Conservation (phyloP, 352 stramenopile genomes). For the Globisporangium perplexum region DNA sequence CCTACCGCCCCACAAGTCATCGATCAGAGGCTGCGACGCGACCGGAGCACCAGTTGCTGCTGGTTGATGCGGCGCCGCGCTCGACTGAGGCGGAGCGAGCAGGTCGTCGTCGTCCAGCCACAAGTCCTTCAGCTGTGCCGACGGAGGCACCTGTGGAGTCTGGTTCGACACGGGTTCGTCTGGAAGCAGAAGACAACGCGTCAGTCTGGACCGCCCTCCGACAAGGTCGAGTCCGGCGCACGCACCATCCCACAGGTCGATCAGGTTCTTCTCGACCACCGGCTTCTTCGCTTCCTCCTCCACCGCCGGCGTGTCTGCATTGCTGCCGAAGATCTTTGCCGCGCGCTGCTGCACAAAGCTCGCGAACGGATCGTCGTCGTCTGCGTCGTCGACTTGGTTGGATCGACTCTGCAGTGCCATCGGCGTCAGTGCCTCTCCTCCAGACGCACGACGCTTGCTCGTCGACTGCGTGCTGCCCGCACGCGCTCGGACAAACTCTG, state of each 20-base stretch:
- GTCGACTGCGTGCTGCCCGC: conserved; percentile 18
- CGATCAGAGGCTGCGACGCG: conserved; percentile 4
- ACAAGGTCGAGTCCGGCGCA: not conserved
- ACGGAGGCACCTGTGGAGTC: not conserved
- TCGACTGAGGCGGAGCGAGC: conserved; percentile 1
- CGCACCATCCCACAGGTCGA: conserved; percentile 64
- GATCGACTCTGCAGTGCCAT: not conserved
- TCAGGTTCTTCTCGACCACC: conserved; percentile 35
- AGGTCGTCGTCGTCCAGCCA: conserved; percentile 7
- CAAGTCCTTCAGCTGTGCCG: conserved; percentile 10
- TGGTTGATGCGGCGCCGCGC: not conserved
- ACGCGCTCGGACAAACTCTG: conserved; percentile 50
- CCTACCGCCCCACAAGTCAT: conserved; percentile 13
- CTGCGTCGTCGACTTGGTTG: conserved; percentile 16
- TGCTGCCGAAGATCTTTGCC: conserved; percentile 27
- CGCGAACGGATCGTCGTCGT: conserved; percentile 60
- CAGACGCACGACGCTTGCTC: not conserved
- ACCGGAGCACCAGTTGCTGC: not conserved
- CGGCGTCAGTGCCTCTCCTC: not conserved
- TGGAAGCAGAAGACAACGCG: conserved; percentile 1
- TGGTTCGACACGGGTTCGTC: conserved; percentile 12
- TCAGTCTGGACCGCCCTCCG: not conserved
- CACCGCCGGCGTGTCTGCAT: conserved; percentile 10
- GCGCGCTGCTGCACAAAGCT: conserved; percentile 54
- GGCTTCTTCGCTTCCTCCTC: conserved; percentile 15